phyloP scores from a whole-genome alignment of 129 eudicot species.

The Flaveria ramosissima region DNA sequence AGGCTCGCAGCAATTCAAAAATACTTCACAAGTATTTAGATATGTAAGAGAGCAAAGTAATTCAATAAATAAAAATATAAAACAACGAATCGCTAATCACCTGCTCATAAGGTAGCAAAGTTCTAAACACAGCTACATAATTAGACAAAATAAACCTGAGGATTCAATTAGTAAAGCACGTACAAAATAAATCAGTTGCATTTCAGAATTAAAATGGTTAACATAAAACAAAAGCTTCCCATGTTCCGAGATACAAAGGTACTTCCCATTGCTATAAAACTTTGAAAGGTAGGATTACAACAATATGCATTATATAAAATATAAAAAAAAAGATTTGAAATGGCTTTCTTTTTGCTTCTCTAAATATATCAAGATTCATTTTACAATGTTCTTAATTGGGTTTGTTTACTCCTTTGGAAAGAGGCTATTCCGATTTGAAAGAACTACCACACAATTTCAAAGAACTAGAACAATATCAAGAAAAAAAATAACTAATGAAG shows the following conservation, averaged over 20 bases:
- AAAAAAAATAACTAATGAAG: slow-evolving; percentile 21
- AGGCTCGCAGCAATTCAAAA: slow-evolving; percentile 21
- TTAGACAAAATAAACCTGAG: slow-evolving; percentile 86
- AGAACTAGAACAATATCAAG: background rate
- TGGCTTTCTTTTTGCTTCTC: slow-evolving; percentile 24
- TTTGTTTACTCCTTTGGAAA: background rate
- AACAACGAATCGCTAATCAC: slow-evolving; percentile 37
- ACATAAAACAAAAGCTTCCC: slow-evolving; percentile 17
- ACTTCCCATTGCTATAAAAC: slow-evolving; percentile 8
- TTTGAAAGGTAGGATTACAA: background rate
- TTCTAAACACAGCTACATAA: slow-evolving; percentile 84
- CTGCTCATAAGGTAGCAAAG: slow-evolving; percentile 91
- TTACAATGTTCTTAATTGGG: slow-evolving; percentile 5
- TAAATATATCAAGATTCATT: slow-evolving; percentile 4
- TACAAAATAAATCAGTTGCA: slow-evolving; percentile 19
- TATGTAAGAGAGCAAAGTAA: slow-evolving; percentile 8
- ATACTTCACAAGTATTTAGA: slow-evolving; percentile 7
- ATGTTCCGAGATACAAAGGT: background rate
- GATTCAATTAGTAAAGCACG: slow-evolving; percentile 30
- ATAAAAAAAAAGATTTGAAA: background rate
- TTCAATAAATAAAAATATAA: background rate
- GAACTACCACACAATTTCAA: slow-evolving; percentile 19
- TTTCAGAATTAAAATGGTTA: slow-evolving; percentile 16
- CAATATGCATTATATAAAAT: background rate
- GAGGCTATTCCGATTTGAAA: slow-evolving; percentile 3